Percentiles rank a stretch among this genome's conserved stretches.
phyloP scores from a whole-genome alignment of 169 alveolate genomes.

The Perkinsus olseni region DNA sequence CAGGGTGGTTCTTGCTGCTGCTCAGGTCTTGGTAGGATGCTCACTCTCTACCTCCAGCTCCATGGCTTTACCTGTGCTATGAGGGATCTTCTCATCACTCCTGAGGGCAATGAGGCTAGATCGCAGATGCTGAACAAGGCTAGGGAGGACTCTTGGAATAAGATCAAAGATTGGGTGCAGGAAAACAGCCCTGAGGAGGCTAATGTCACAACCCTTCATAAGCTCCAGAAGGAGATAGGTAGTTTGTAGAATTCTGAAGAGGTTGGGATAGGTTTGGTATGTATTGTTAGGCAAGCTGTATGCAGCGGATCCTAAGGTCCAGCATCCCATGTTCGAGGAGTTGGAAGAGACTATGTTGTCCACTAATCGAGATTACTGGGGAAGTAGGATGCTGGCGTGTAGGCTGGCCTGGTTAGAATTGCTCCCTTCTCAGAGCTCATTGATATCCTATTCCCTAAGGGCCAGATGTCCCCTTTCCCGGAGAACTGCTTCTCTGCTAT shows the following conservation, averaged over 20 bases:
- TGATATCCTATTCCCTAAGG: conserved; percentile 44
- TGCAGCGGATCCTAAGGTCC: conserved; percentile 20
- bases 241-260: conserved; percentile 5
- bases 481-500: conserved; percentile 88
- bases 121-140: conserved; percentile 30
- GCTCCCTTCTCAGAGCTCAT: conserved; percentile 46
- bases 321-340: conserved; percentile 26
- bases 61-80: conserved; percentile 91
- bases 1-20: neutral
- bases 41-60: conserved; percentile 76
- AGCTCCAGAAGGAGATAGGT: conserved; percentile 32
- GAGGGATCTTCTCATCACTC: conserved; percentile 78
- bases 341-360: conserved; percentile 33
- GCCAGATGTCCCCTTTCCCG: conserved; percentile 74
- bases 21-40: conserved; percentile 79
- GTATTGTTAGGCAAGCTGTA: conserved; percentile 4
- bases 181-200: conserved; percentile 13
- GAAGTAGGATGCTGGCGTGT: conserved; percentile 12
- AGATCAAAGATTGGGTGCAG: conserved; percentile 46
- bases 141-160: conserved; percentile 38
- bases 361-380: conserved; percentile 35
- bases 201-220: conserved; percentile 22
- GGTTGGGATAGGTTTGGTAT: conserved; percentile 16
- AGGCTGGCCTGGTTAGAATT: conserved; percentile 29
- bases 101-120: conserved; percentile 52